phyloP scores from a whole-genome alignment of 1,284 basidiomycete species.

The Marasmius sp. region DNA sequence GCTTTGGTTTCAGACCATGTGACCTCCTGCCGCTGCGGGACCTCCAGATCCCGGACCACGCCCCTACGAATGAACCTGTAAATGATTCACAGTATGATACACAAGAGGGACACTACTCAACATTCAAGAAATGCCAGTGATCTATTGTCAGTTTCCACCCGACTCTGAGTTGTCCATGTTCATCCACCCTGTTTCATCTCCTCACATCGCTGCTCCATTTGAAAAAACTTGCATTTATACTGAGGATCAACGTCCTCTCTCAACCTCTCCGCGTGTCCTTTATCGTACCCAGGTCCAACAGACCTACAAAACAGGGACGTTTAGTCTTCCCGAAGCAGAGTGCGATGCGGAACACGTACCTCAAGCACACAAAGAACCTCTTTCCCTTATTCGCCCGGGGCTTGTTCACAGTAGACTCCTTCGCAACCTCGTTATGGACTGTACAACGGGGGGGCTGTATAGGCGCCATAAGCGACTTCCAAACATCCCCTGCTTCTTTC shows the following conservation, averaged over 20 bases:
- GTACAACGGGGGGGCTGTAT: conserved; percentile 73
- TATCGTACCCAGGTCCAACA: conserved; percentile 91
- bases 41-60: too few species aligned
- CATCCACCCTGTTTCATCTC: conserved; percentile 19
- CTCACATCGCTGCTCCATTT: conserved; percentile 77
- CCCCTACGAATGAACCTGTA: too few species aligned
- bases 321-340: conserved; percentile 2
- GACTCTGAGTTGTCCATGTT: too few species aligned
- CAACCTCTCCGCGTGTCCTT: conserved; percentile 72
- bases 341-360: conserved; percentile 70
- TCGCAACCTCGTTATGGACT: conserved; percentile 77
- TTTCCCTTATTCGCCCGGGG: conserved; percentile 92
- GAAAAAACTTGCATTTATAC: conserved; percentile 84
- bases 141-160: too few species aligned
- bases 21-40: too few species aligned
- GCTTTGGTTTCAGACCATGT: too few species aligned
- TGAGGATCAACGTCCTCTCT: conserved; percentile 84
- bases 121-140: too few species aligned
- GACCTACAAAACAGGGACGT: conserved; percentile 50
- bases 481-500: conserved; percentile 33
- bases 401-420: conserved; percentile 87
- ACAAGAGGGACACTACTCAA: too few species aligned
- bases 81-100: too few species aligned
- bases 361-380: conserved; percentile 89
- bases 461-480: conserved; percentile 76